These are phyloP conservation scores for Sporothrix protearum DNA, from an alignment of 2,329 filamentous ascomycete species.

Conservation along the genomic window DNA sequence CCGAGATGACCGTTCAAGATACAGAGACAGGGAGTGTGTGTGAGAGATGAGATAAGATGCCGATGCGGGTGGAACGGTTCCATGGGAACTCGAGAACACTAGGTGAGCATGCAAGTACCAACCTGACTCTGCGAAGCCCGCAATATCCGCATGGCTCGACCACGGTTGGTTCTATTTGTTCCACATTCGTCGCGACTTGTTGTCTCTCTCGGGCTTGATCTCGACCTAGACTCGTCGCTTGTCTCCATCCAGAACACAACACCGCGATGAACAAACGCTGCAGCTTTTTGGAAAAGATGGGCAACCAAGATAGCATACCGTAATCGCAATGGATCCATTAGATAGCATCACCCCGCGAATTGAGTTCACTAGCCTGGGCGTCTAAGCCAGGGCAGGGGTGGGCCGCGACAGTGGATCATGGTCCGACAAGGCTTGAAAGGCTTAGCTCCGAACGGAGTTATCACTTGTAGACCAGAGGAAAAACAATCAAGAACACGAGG, in stretches of 20 bases:
- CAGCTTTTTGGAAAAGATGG: neutral
- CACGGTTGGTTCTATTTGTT: neutral
- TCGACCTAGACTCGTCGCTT: neutral
- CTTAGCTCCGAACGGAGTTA: neutral
- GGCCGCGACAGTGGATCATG: neutral
- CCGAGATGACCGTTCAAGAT: neutral
- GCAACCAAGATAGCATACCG: neutral
- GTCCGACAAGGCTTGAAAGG: neutral
- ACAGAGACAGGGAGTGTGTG: neutral
- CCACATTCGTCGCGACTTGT: neutral
- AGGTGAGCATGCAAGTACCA: neutral
- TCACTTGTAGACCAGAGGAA: neutral
- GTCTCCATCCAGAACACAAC: neutral
- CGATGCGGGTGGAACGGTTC: neutral
- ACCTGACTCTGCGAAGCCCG: neutral
- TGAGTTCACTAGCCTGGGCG: neutral
- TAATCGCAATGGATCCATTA: neutral
- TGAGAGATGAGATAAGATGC: conserved; percentile 3
- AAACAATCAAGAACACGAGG: neutral
- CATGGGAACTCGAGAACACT: neutral
- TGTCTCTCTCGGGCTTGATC: neutral
- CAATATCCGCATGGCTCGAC: neutral
- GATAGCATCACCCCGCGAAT: conserved; percentile 8
- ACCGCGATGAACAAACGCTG: neutral
- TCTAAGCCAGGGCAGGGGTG: neutral